These are phyloP conservation scores for Myxozyma melibiosi DNA, from an alignment of 805 yeast genomes.

Conservation along the genomic window DNA sequence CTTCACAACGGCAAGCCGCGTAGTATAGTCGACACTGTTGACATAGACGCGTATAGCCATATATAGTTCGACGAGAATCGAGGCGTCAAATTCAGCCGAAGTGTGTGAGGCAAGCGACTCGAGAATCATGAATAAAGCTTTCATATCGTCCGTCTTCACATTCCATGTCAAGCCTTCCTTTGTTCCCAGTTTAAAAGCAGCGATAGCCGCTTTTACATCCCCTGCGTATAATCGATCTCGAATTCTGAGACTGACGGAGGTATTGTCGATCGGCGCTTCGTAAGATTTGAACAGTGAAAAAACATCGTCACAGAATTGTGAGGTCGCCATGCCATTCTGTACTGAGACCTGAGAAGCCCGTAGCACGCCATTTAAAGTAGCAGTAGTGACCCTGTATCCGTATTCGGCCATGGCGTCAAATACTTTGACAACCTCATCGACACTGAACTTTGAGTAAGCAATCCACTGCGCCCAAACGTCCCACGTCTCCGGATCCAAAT, in stretches of 20 bases:
- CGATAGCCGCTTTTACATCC: conserved; percentile 25
- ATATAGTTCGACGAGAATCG: conserved; percentile 41
- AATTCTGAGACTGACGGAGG: conserved; percentile 27
- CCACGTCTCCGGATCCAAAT: conserved; percentile 43
- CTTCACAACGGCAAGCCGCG: conserved; percentile 46
- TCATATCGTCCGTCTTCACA: conserved; percentile 31
- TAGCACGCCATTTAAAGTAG: conserved; percentile 24
- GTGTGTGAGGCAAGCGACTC: conserved; percentile 15
- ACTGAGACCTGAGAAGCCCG: conserved; percentile 22
- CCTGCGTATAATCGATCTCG: conserved; percentile 29
- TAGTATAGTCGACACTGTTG: conserved; percentile 44
- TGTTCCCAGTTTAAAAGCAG: conserved; percentile 22
- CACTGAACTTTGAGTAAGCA: conserved; percentile 35
- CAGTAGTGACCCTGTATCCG: conserved; percentile 35
- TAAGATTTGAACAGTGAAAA: conserved; percentile 9
- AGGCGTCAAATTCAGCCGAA: conserved; percentile 23
- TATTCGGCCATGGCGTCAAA: conserved; percentile 30
- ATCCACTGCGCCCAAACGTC: conserved; percentile 44
- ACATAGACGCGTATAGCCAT: conserved; percentile 49
- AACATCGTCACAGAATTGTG: conserved; percentile 15
- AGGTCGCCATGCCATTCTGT: background rate
- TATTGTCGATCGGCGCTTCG: conserved; percentile 12
- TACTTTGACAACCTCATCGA: conserved; percentile 19
- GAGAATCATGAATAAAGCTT: conserved; percentile 33
- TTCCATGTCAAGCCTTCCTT: conserved; percentile 34